Percentiles rank a stretch among this genome's conserved stretches.
These are phyloP conservation scores for Chlamydomonas sp. DNA, from an alignment of 139 green algal species.

Conservation along the genomic window DNA sequence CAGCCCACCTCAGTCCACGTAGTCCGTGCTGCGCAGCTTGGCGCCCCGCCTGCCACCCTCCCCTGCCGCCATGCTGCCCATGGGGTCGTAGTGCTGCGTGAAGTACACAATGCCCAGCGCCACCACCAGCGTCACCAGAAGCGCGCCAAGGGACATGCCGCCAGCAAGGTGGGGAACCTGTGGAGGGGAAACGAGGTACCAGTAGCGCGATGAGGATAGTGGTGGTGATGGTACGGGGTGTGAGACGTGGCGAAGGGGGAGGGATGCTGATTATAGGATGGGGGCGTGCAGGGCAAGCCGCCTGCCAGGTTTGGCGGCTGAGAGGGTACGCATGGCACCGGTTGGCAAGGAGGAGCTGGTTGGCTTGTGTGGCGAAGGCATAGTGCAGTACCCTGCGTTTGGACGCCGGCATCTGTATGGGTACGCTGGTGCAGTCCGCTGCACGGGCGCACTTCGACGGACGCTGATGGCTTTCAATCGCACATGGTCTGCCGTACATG, in stretches of 20 bases:
- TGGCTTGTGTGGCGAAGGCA: too few species aligned
- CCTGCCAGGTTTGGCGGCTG: background rate
- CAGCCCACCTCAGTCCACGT: slow-evolving; percentile 44
- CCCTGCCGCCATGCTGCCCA: slow-evolving; percentile 2
- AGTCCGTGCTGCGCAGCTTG: slow-evolving; percentile 67
- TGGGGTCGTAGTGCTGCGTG: slow-evolving; percentile 64
- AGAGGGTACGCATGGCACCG: too few species aligned
- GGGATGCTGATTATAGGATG: background rate
- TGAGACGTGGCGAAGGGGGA: background rate
- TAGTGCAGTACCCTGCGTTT: too few species aligned
- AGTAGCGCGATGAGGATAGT: background rate
- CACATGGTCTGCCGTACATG: too few species aligned
- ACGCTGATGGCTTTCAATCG: too few species aligned
- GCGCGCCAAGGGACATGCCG: slow-evolving; percentile 79
- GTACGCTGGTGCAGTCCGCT: too few species aligned
- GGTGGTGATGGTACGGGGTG: background rate
- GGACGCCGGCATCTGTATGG: too few species aligned
- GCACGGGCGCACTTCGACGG: too few species aligned
- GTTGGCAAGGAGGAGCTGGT: too few species aligned
- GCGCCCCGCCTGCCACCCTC: background rate
- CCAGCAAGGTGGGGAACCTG: slow-evolving; percentile 78
- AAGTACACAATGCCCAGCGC: slow-evolving; percentile 86
- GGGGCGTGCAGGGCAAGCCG: background rate
- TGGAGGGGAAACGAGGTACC: background rate
- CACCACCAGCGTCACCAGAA: slow-evolving; percentile 87